phyloP scores from a whole-genome alignment of 1,284 basidiomycete species.

The Trichosporon ovoides region DNA sequence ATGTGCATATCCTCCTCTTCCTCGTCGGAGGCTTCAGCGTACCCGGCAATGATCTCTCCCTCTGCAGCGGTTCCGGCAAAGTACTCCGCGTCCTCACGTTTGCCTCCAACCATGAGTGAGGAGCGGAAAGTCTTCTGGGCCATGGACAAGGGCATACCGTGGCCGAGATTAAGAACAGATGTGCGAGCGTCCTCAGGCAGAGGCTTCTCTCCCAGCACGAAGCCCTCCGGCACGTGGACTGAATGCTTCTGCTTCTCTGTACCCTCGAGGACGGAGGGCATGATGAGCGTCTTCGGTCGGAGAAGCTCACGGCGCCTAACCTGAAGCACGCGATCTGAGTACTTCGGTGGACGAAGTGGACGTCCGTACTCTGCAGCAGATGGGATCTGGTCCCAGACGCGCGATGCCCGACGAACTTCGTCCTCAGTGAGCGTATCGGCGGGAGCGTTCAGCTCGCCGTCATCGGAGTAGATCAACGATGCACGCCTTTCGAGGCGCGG shows the following conservation, averaged over 20 bases:
- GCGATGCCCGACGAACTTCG: neutral
- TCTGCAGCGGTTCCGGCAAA: conserved; percentile 21
- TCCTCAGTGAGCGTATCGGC: neutral
- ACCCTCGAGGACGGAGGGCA: conserved; percentile 37
- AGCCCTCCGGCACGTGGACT: conserved; percentile 37
- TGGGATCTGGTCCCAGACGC: conserved; percentile 31
- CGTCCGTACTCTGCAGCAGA: conserved; percentile 33
- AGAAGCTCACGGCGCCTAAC: conserved; percentile 29
- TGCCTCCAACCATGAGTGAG: conserved; percentile 35
- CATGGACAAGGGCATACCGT: conserved; percentile 30
- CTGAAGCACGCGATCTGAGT: conserved; percentile 18
- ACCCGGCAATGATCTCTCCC: conserved; percentile 12
- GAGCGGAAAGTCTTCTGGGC: conserved; percentile 41
- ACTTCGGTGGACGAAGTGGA: conserved; percentile 33
- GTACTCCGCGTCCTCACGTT: conserved; percentile 24
- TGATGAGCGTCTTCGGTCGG: conserved; percentile 43
- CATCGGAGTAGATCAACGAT: neutral
- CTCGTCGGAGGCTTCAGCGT: conserved; percentile 20
- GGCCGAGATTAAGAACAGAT: conserved; percentile 27
- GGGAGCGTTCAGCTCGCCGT: neutral
- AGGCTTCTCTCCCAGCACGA: conserved; percentile 41
- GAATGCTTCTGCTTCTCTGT: conserved; percentile 12
- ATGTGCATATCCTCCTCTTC: conserved; percentile 23
- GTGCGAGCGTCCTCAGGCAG: conserved; percentile 40
- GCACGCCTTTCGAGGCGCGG: neutral